Conservation (phyloP, 345 rosid genomes). For the Eucalyptus leucophloia region DNA sequence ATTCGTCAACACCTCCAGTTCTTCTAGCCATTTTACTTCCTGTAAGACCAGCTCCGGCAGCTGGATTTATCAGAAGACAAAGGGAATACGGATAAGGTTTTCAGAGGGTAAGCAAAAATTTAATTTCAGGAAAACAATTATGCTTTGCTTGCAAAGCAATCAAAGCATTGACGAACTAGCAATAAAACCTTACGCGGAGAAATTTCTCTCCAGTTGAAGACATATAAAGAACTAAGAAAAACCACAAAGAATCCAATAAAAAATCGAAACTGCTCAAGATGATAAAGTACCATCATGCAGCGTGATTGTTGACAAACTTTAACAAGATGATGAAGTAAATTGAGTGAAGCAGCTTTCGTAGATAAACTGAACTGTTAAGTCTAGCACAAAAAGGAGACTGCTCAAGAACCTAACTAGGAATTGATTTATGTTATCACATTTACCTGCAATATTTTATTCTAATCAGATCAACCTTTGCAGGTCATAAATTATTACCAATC, state of each 20-base stretch:
- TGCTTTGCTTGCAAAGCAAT: background rate
- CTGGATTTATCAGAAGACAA: slow-evolving; percentile 17
- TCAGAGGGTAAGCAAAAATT: background rate
- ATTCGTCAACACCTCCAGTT: slow-evolving; percentile 74
- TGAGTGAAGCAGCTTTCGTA: background rate
- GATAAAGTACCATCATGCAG: background rate
- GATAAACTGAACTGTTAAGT: background rate
- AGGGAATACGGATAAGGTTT: background rate
- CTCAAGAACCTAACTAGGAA: background rate
- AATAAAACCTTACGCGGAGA: background rate
- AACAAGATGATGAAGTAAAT: background rate
- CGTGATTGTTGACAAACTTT: background rate
- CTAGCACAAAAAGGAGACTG: background rate
- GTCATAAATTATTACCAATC: background rate
- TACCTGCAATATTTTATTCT: background rate
- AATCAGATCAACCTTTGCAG: background rate
- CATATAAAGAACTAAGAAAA: background rate
- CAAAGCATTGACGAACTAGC: background rate
- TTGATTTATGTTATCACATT: background rate
- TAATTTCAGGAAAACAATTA: background rate
- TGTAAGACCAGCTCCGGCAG: slow-evolving; percentile 98
- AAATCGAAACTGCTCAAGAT: background rate
- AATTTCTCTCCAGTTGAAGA: background rate
- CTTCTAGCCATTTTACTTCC: slow-evolving; percentile 94
- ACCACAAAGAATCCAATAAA: background rate